Base-by-base conservation (phyloP, 768 basidiomycete genomes). In the Vishniacozyma victoriae region DNA sequence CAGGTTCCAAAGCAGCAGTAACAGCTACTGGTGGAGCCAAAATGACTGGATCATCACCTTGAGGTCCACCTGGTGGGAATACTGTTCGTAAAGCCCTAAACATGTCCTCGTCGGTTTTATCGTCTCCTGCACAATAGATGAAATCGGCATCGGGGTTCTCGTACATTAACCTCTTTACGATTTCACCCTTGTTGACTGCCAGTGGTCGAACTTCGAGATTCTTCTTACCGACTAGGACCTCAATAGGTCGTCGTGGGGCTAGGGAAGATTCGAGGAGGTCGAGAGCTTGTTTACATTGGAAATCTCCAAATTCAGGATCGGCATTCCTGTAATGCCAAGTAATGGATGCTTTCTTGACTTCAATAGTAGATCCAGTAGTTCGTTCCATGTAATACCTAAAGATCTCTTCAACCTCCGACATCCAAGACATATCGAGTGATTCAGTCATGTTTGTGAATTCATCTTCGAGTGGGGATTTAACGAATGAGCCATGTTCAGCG, bases 21-120 rank as follows among this genome's bases (percentile, higher is more conserved):
- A 82, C 45, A 74, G 78, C 60, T 76, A 75, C 86, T 66, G 75
- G 75, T 0, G 75, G 68, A 22, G 58, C 50, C 64, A 76, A 78
- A 6, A 71, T 72, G 12, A 77, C 39, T 57, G 76, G 23, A 62
- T 69, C 64, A 19, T 61, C 66, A 20, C 57, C 55, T 46, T 56
- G 47, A 25, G 70, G 50, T 9, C 70, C 70, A 12, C 68, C 68
- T 15, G 67, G 64, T 29, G 76, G 70, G 75, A 86, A 85, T 54
- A 84, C 76, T 19, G 66, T 49, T 57, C 81, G 78, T 0, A 93
- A 77, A 0, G 88, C 79, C 57, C 91, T 84, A 85, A 96, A 96
- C 93, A 99, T 99, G 76, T 99, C 93, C 75, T 99, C 93, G 76
- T 96, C 90, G 40, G 92, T 92, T 87, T 86, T 99, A 76, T 99